Evolutionary conservation across 129 eudicot genomes (phyloP), one percentile per base, ranked within the genome.

Genomic region (Escallonia herrerae): DNA sequence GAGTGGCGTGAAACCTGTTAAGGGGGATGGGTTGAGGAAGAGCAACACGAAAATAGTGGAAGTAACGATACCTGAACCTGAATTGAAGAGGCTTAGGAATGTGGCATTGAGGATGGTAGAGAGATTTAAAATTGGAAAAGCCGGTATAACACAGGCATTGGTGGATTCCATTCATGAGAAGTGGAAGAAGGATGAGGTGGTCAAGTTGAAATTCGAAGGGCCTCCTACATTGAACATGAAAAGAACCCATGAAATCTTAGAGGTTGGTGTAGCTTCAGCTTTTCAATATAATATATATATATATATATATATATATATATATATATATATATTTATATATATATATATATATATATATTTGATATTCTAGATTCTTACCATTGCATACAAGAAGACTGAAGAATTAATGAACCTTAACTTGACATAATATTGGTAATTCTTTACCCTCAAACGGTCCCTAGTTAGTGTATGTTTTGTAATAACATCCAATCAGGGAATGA

Each of bases 181-280:
- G 60, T 93, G 99, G 96, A 80, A 83, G 63, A 55, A 13, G 40
- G 91, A 86, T 70, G 99, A 93, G 75, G 84, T 93, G 62, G 96
- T 93, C 41, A 93, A 93, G 48, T 69, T 93, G 74, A 93, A 85
- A 68, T 93, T 93, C 58, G 91, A 89, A 82, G 96, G 99, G n/a
- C 84, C 87, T 61, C 79, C 91, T 55, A 69, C 82, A 22, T 54
- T 67, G 65, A 83, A 93, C 69, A 89, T 93, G 99, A 89, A 66
- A 77, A 77, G 95, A 73, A 83, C 72, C 57, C 99, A 93, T 75
- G 90, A 93, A 64, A 66, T 76, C 69, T 83, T 93, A 72, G 99
- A 93, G 99, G 99, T 93, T 74, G 72, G 81, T 77, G 12, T 64
- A 58, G 51, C 59, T 37, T 33, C 13, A 11, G 33, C 13, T 15